Evolutionary conservation across 2,329 filamentous ascomycete species (phyloP).

Genomic region (Periconia sp.): DNA sequence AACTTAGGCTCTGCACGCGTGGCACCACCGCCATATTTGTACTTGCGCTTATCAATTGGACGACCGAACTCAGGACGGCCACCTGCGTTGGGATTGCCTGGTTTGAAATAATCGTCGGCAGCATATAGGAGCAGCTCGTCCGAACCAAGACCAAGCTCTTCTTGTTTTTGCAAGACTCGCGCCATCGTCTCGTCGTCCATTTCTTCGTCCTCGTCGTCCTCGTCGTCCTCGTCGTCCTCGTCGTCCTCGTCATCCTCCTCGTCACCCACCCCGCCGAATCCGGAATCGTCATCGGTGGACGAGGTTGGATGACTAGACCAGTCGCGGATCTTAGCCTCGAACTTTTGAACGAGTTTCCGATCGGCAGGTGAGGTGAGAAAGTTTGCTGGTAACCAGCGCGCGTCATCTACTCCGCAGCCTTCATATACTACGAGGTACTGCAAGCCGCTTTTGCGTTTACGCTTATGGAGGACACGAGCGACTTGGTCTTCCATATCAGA

Average conservation of each 20-base stretch:
- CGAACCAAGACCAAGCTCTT: conserved; percentile 63
- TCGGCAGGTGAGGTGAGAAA: conserved; percentile 27
- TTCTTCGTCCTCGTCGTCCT: conserved; percentile 44
- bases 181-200: conserved; percentile 65
- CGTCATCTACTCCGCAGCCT: conserved; percentile 48
- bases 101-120: conserved; percentile 46
- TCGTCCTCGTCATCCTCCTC: conserved; percentile 44
- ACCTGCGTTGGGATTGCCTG: conserved; percentile 18
- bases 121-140: conserved; percentile 62
- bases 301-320: conserved; percentile 14
- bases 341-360: conserved; percentile 27
- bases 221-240: conserved; percentile 41
- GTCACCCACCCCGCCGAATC: conserved; percentile 32
- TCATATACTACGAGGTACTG: conserved; percentile 57
- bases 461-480: conserved; percentile 48
- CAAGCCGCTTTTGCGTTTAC: conserved; percentile 46
- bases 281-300: conserved; percentile 16
- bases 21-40: conserved; percentile 12
- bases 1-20: conserved; percentile 41
- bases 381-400: conserved; percentile 50
- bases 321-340: conserved; percentile 18
- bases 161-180: conserved; percentile 61
- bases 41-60: conserved; percentile 27
- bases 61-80: conserved; percentile 20
- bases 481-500: conserved; percentile 49